Percentiles rank a stretch among this genome's conserved stretches.
These are phyloP conservation scores for Globisporangium emineosum DNA, from an alignment of 352 stramenopile species.

Conservation along the genomic window DNA sequence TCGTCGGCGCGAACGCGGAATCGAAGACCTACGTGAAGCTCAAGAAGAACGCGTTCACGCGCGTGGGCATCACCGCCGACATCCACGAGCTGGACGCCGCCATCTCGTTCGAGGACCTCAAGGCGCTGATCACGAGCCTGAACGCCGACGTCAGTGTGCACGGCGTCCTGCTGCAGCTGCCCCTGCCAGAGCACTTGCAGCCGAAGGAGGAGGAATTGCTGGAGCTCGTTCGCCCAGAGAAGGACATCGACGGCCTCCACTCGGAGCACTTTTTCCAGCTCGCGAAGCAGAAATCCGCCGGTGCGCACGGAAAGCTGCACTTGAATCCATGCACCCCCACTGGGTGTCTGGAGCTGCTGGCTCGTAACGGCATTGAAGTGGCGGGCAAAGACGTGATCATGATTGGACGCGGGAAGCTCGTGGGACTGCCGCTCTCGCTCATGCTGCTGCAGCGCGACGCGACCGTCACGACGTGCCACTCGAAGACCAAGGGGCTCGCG, in stretches of 20 bases:
- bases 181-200: conserved; percentile 54
- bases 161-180: conserved; percentile 95
- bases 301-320: conserved; percentile 38
- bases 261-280: conserved; percentile 95
- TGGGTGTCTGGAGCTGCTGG: conserved; percentile 70
- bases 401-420: conserved; percentile 96
- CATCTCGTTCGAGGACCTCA: conserved; percentile 44
- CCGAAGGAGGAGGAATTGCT: conserved; percentile 89
- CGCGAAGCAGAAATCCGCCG: conserved; percentile 26
- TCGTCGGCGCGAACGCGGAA: conserved; percentile 89
- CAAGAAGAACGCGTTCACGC: conserved; percentile 97
- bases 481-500: conserved; percentile 76
- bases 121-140: conserved; percentile 64
- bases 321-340: conserved; percentile 91
- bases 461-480: conserved; percentile 98
- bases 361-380: conserved; percentile 83
- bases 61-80: conserved; percentile 91
- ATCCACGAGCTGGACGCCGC: conserved; percentile 57
- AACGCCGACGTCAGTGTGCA: conserved; percentile 90
- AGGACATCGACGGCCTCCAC: conserved; percentile 99
- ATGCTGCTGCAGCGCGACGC: conserved; percentile 94
- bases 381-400: conserved; percentile 95
- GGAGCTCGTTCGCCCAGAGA: conserved; percentile 85
- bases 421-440: conserved; percentile 95
- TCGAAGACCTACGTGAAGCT: conserved; percentile 94